A percentile compares a stretch with the other conserved stretches of the same genome.
Conservation (phyloP, 371 early-diverging fungal species). For the Rhizopus arrhizus region DNA sequence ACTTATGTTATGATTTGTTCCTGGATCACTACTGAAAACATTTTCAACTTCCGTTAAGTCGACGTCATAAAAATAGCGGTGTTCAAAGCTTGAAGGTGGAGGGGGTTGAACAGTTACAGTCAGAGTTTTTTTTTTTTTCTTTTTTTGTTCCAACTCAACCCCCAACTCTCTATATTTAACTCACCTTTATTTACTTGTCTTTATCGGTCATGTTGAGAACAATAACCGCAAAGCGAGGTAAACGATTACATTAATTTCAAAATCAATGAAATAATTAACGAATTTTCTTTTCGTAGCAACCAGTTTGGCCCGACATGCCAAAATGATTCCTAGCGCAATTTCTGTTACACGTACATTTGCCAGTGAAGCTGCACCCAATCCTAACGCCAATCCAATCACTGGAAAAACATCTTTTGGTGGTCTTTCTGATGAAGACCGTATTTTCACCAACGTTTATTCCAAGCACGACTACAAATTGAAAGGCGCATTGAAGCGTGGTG, state of each 20-base stretch:
- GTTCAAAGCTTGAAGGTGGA: constrained; percentile 2
- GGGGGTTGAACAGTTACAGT: constrained; percentile 1
- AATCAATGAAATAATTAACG: neutral
- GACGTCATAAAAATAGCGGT: constrained; percentile 1
- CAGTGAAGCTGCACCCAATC: constrained; percentile 48
- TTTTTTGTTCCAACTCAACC: constrained; percentile 24
- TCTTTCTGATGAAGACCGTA: constrained; percentile 91
- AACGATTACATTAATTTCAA: constrained; percentile 3
- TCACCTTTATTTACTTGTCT: constrained; percentile 19
- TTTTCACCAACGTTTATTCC: constrained; percentile 96
- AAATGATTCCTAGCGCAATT: constrained; percentile 25
- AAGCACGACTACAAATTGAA: constrained; percentile 87
- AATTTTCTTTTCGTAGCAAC: constrained; percentile 10
- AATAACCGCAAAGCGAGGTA: constrained; percentile 50
- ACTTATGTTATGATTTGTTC: neutral
- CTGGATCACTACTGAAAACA: neutral
- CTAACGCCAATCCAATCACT: constrained; percentile 55
- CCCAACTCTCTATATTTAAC: constrained; percentile 40
- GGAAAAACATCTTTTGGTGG: constrained; percentile 67
- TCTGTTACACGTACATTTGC: constrained; percentile 47
- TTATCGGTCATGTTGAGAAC: constrained; percentile 48
- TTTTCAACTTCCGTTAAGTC: neutral
- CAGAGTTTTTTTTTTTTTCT: constrained; percentile 11
- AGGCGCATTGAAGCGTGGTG: constrained; percentile 93
- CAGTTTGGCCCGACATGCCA: constrained; percentile 30